Conservation (phyloP, 1,139 yeast genomes). For the Pichia sp. region DNA sequence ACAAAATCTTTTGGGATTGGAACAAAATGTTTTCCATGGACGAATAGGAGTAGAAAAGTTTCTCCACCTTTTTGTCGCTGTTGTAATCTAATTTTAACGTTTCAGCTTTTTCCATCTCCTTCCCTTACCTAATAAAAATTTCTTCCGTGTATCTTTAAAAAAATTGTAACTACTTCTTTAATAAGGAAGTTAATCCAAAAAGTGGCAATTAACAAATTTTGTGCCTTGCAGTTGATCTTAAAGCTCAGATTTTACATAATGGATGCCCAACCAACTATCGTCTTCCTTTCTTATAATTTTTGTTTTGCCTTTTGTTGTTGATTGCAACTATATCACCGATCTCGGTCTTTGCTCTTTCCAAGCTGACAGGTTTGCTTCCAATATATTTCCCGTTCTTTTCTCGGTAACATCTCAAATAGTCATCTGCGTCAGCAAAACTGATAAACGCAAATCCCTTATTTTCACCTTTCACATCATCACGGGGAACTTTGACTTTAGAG, state of each 20-base stretch:
- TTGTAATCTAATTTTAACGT: too few species aligned
- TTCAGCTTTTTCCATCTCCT: too few species aligned
- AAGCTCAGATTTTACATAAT: too few species aligned
- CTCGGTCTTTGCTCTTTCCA: conserved; percentile 54
- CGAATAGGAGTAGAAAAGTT: neutral
- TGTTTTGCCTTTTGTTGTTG: conserved; percentile 4
- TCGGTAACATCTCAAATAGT: conserved; percentile 64
- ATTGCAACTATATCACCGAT: conserved; percentile 20
- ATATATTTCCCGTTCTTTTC: conserved; percentile 74
- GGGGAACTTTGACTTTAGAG: conserved; percentile 52
- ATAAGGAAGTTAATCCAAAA: too few species aligned
- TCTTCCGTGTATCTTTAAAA: too few species aligned
- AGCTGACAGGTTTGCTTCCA: conserved; percentile 68
- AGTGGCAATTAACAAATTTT: too few species aligned
- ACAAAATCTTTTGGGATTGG: conserved; percentile 17
- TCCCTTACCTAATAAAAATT: too few species aligned
- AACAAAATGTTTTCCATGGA: conserved; percentile 10
- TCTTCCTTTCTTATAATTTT: neutral
- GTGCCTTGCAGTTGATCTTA: neutral
- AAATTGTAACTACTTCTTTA: too few species aligned
- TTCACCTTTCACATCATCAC: conserved; percentile 35
- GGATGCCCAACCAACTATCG: neutral
- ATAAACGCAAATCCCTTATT: conserved; percentile 71
- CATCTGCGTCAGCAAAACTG: conserved; percentile 57
- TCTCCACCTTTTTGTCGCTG: neutral